Evolutionary conservation across 1,284 basidiomycete genomes (phyloP).

Genomic region (Ceratorhiza oryzae-sativae): DNA sequence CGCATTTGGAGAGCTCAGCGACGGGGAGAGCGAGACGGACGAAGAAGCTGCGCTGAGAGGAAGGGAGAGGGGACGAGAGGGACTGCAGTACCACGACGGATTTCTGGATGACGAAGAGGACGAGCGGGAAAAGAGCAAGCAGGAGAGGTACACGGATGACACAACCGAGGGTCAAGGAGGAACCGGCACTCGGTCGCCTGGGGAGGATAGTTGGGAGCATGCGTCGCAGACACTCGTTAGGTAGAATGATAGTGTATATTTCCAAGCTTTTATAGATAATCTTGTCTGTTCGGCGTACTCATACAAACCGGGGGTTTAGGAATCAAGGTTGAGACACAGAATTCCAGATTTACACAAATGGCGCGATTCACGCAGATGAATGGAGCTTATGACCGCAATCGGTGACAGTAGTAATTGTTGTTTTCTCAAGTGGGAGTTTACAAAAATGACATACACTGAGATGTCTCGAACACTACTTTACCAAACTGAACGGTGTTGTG

Average conservation of each 20-base stretch:
- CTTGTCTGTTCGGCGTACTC: neutral
- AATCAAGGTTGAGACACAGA: too few relatives aligned
- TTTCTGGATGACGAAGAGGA: constrained; percentile 48
- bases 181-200: constrained; percentile 23
- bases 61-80: constrained; percentile 23
- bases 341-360: too few relatives aligned
- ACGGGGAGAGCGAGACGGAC: constrained; percentile 52
- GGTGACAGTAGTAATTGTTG: too few relatives aligned
- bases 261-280: neutral
- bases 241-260: neutral
- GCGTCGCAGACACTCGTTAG: constrained; percentile 53
- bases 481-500: too few relatives aligned
- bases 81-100: constrained; percentile 44
- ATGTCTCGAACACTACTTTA: too few relatives aligned
- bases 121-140: constrained; percentile 64
- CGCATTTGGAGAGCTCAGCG: constrained; percentile 85
- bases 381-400: too few relatives aligned
- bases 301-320: too few relatives aligned
- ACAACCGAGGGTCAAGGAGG: constrained; percentile 38
- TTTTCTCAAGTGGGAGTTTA: too few relatives aligned
- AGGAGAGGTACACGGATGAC: constrained; percentile 58
- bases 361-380: too few relatives aligned
- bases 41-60: constrained; percentile 41
- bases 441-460: too few relatives aligned
- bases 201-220: constrained; percentile 65